Percentiles rank a stretch among this genome's conserved stretches.
Evolutionary conservation across 345 rosid genomes (phyloP).

Genomic region (Citrus sp.): DNA sequence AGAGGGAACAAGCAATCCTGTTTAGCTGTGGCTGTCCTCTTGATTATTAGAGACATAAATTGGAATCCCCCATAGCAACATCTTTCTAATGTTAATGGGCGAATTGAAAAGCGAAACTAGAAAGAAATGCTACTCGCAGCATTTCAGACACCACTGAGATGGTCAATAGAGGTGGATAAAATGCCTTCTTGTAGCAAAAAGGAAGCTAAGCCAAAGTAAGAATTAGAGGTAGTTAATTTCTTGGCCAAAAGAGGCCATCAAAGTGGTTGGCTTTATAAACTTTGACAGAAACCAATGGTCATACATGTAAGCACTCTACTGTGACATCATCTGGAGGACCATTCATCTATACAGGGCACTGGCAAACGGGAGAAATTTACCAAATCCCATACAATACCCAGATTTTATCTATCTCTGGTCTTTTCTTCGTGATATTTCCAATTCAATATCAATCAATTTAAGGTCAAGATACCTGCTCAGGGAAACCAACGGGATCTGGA

Average conservation of each 20-base stretch:
- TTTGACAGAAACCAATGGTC: neutral
- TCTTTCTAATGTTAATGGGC: neutral
- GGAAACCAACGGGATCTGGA: slow-evolving; percentile 77
- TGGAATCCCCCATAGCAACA: neutral
- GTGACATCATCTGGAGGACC: neutral
- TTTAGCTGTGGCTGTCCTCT: neutral
- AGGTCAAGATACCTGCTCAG: slow-evolving; percentile 56
- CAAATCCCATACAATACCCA: neutral
- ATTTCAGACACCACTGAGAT: neutral
- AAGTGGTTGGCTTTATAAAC: neutral
- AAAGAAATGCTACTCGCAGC: neutral
- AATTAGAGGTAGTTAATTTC: neutral
- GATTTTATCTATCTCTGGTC: neutral
- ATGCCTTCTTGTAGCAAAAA: neutral
- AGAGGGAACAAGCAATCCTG: neutral
- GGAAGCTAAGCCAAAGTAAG: neutral
- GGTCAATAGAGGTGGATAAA: neutral
- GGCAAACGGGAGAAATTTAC: neutral
- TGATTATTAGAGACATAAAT: neutral
- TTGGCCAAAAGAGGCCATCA: neutral
- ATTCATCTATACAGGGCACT: neutral
- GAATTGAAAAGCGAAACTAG: neutral
- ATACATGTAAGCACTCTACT: neutral
- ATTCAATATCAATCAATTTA: slow-evolving; percentile 3
- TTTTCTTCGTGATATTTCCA: neutral